A percentile compares a stretch with the other conserved stretches of the same genome.
These are phyloP conservation scores for Fusarium albosuccineum DNA, from an alignment of 2,329 filamentous ascomycete genomes.

Conservation along the genomic window DNA sequence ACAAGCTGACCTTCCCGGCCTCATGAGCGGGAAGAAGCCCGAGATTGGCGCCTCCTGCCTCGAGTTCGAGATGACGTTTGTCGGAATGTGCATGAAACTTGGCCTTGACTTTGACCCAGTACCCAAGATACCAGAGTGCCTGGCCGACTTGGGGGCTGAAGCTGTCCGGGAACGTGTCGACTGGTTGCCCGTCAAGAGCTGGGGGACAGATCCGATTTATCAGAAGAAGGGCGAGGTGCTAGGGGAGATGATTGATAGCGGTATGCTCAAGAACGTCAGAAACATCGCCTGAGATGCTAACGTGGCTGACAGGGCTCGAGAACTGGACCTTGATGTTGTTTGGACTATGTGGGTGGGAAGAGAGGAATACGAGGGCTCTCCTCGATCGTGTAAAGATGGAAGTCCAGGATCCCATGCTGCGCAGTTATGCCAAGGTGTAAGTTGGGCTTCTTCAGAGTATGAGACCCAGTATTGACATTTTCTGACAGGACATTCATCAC, in stretches of 20 bases:
- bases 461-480: neutral
- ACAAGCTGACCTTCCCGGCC: constrained; percentile 31
- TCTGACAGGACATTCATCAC: constrained; percentile 49
- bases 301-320: constrained; percentile 40
- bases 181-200: constrained; percentile 56
- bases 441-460: constrained; percentile 7
- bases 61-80: constrained; percentile 52
- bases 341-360: constrained; percentile 49
- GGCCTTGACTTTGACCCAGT: constrained; percentile 58
- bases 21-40: constrained; percentile 29
- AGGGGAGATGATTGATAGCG: constrained; percentile 53
- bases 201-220: constrained; percentile 56
- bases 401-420: constrained; percentile 46
- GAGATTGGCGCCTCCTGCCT: constrained; percentile 48
- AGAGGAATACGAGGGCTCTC: constrained; percentile 48
- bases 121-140: constrained; percentile 50
- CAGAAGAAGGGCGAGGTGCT: constrained; percentile 54
- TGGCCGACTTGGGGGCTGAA: constrained; percentile 56
- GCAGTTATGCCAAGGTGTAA: constrained; percentile 51
- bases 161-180: constrained; percentile 56
- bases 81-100: constrained; percentile 44
- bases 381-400: constrained; percentile 50
- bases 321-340: constrained; percentile 52
- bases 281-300: constrained; percentile 12
- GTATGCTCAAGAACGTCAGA: constrained; percentile 43